Conservation (phyloP, 352 stramenopile genomes). For the Phytophthora podocarpi region DNA sequence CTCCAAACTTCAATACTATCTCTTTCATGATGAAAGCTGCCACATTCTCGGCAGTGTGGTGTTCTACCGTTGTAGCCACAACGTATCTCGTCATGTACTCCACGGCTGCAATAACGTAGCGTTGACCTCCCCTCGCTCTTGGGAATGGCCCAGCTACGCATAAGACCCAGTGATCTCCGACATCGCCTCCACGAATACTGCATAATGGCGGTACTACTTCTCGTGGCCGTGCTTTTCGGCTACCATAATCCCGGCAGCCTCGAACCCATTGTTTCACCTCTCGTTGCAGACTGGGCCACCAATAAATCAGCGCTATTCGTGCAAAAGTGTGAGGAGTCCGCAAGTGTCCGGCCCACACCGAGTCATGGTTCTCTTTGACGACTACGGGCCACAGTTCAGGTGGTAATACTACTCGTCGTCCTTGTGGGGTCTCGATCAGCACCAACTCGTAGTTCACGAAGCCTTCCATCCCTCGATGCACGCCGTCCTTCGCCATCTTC, state of each 20-base stretch:
- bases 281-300: background rate
- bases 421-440: background rate
- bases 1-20: background rate
- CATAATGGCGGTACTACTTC: background rate
- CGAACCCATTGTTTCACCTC: background rate
- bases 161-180: too few relatives aligned
- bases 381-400: background rate
- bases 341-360: background rate
- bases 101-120: too few relatives aligned
- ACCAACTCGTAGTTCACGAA: background rate
- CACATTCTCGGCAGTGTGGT: background rate
- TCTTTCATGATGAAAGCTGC: background rate
- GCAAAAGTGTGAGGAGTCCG: background rate
- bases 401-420: background rate
- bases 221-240: background rate
- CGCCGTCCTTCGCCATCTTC: background rate
- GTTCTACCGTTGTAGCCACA: background rate
- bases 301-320: background rate
- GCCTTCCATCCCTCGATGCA: background rate
- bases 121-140: too few relatives aligned
- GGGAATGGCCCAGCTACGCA: too few relatives aligned
- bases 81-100: conserved; percentile 1
- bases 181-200: background rate
- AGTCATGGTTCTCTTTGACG: background rate
- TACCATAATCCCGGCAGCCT: background rate